Conservation (phyloP, 306 rosid species). For the Alnus rubra region DNA sequence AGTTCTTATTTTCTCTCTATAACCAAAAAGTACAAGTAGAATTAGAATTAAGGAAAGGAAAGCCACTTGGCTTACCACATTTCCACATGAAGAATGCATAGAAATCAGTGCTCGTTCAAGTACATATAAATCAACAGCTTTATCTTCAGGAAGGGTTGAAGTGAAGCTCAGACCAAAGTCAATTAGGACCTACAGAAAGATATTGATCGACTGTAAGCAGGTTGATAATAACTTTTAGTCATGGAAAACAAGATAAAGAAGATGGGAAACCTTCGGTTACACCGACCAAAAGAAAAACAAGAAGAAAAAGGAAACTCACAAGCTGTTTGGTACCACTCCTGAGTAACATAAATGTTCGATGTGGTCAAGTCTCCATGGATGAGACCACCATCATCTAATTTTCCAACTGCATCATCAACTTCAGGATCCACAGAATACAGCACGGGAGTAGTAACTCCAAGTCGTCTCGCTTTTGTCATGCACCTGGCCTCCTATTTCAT, state of each 20-base stretch:
- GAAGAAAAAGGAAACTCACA: constrained; percentile 45
- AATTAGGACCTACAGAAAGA: constrained; percentile 64
- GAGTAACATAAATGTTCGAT: constrained; percentile 79
- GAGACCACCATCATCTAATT: constrained; percentile 83
- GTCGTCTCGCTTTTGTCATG: constrained; percentile 85
- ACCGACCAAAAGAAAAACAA: constrained; percentile 4
- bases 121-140: constrained; percentile 91
- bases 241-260: constrained; percentile 4
- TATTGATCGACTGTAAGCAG: constrained; percentile 16
- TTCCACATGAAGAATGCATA: constrained; percentile 91
- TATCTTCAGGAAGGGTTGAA: constrained; percentile 86
- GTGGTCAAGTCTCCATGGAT: constrained; percentile 89
- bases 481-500: constrained; percentile 87
- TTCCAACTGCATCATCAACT: constrained; percentile 77
- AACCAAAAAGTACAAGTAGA: not conserved
- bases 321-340: constrained; percentile 56
- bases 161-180: constrained; percentile 92
- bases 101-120: constrained; percentile 86
- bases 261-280: not conserved
- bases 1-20: not conserved
- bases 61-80: constrained; percentile 58
- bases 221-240: constrained; percentile 18
- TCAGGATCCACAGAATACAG: constrained; percentile 68
- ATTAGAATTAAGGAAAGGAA: constrained; percentile 7
- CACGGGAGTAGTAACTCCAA: constrained; percentile 75